A percentile compares a stretch with the other conserved stretches of the same genome.
Evolutionary conservation across 805 yeast species (phyloP).

Genomic region (Limtongozyma cylindracea): DNA sequence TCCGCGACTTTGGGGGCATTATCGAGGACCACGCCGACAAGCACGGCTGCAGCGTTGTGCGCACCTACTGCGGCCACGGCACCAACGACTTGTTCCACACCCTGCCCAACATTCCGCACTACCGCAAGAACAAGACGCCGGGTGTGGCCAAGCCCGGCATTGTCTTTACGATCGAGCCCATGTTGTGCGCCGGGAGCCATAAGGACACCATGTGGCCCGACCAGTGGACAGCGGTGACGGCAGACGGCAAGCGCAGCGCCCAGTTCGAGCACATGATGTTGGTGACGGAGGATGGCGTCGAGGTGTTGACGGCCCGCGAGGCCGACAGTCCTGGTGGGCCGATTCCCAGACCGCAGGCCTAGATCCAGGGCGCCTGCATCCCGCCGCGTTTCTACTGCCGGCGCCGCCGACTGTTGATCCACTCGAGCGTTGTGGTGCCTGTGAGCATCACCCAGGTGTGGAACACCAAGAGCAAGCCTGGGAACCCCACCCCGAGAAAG

Average conservation of each 20-base stretch:
- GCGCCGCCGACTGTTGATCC: too few species aligned
- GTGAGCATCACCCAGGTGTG: slow-evolving; percentile 29
- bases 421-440: slow-evolving; percentile 55
- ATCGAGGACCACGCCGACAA: slow-evolving; percentile 71
- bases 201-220: slow-evolving; percentile 88
- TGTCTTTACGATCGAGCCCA: slow-evolving; percentile 94
- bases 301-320: slow-evolving; percentile 64
- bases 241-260: slow-evolving; percentile 76
- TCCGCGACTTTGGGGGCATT: slow-evolving; percentile 66
- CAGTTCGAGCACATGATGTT: slow-evolving; percentile 88
- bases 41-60: slow-evolving; percentile 65
- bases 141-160: slow-evolving; percentile 92
- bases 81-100: slow-evolving; percentile 71
- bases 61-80: slow-evolving; percentile 89
- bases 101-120: slow-evolving; percentile 84
- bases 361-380: too few species aligned
- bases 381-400: too few species aligned
- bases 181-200: slow-evolving; percentile 71
- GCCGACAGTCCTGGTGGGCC: slow-evolving; percentile 82
- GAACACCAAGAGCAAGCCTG: slow-evolving; percentile 20
- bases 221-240: slow-evolving; percentile 85
- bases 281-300: slow-evolving; percentile 85
- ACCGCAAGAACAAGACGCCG: slow-evolving; percentile 76
- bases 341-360: slow-evolving; percentile 17
- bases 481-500: slow-evolving; percentile 22